Conservation (phyloP, 257 asterid genomes). For the Rehmannia glutinosa region DNA sequence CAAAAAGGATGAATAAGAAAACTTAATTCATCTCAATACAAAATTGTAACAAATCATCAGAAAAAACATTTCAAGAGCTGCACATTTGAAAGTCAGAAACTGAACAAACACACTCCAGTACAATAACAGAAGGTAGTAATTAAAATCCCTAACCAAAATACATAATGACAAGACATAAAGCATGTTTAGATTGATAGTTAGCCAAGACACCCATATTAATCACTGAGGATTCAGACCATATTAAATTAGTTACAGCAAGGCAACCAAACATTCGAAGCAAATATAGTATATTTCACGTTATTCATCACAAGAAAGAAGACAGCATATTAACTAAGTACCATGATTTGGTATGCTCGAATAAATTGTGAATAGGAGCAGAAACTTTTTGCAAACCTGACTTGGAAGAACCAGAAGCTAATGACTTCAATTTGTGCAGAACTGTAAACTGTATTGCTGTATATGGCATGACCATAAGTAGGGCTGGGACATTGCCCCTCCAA, state of each 20-base stretch:
- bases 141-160: background rate
- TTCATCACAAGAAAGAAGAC: background rate
- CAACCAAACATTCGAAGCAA: background rate
- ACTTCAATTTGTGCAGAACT: conserved; percentile 73
- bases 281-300: background rate
- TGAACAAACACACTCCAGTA: background rate
- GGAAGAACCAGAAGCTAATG: conserved; percentile 81
- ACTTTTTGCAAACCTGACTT: conserved; percentile 57
- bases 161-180: background rate
- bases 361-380: background rate
- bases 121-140: background rate
- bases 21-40: background rate
- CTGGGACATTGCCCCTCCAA: conserved; percentile 98
- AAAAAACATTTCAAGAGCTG: background rate
- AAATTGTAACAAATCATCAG: background rate
- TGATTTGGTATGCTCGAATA: background rate
- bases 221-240: no score
- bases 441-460: conserved; percentile 91
- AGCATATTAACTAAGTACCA: background rate
- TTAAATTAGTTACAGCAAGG: no score
- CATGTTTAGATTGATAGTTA: no score
- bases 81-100: background rate
- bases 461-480: conserved; percentile 95
- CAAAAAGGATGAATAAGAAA: background rate
- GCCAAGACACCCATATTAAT: no score